Percentiles rank a stretch among this genome's conserved stretches.
These are phyloP conservation scores for Yamadazyma sp. DNA, from an alignment of 805 yeast species.

Conservation along the genomic window DNA sequence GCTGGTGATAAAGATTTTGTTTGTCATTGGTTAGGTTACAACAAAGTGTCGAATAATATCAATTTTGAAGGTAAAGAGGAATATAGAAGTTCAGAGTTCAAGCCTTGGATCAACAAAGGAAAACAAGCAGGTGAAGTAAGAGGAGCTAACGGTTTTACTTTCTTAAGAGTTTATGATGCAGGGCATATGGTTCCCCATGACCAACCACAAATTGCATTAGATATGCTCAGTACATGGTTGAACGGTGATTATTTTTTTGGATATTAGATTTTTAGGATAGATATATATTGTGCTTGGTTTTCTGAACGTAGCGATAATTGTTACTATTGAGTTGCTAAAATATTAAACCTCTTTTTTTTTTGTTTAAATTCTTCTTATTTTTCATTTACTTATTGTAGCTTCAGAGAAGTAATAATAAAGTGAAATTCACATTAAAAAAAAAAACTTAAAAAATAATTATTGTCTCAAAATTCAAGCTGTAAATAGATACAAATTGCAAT, in stretches of 20 bases:
- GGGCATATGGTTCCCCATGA: conserved; percentile 41
- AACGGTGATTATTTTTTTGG: conserved; percentile 14
- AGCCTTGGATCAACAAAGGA: conserved; percentile 39
- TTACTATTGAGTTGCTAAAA: too few species aligned
- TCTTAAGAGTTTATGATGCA: conserved; percentile 32
- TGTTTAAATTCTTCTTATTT: too few species aligned
- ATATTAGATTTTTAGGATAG: neutral
- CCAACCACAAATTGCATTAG: conserved; percentile 32
- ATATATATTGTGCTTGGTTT: too few species aligned
- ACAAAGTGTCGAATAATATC: conserved; percentile 43
- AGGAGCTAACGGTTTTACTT: conserved; percentile 28
- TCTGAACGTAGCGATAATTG: too few species aligned
- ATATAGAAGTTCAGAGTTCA: conserved; percentile 16
- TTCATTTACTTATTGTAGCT: too few species aligned
- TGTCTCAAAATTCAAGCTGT: too few species aligned
- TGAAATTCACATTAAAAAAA: too few species aligned
- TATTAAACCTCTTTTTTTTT: too few species aligned
- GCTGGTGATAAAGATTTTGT: conserved; percentile 95
- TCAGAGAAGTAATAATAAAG: too few species aligned
- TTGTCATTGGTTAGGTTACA: conserved; percentile 89
- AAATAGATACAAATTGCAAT: too few species aligned
- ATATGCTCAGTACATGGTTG: conserved; percentile 36
- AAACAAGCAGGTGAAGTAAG: conserved; percentile 29
- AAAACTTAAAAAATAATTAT: too few species aligned
- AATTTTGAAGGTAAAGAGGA: conserved; percentile 15